Base-by-base conservation (phyloP, 768 basidiomycete genomes). In the Macrolepiota albuminosa region DNA sequence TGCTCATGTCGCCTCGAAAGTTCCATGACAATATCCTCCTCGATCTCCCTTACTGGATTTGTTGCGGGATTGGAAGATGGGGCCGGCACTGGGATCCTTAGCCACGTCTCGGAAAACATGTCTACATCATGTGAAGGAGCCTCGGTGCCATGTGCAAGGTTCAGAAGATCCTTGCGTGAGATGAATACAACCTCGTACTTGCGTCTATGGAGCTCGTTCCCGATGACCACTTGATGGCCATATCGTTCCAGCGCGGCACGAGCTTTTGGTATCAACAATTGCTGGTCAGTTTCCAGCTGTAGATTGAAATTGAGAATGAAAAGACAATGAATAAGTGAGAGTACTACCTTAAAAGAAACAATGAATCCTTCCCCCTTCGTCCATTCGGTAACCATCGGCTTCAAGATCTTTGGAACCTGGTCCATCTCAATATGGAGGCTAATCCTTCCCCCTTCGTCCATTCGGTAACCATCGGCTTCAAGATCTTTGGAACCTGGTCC, bases 401-500 rank as follows among this genome's bases (percentile, higher is more conserved):
- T 91, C 49, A 99, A 76, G 39, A 98, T 88, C 74, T 99, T 99
- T 8, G 97, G 97, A 0, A 98, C 95, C 71, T 98, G 95, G 69
- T 99, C 97, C 97, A 98, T 99, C 72, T 98, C 95, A 58, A 98
- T 91, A 49, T 85, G 84, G 29, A 98, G 76, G 64, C 88, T 95
- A 9, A 29, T 50, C 4, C 29, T 48, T 91, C 85, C 7, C 63
- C 67, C 57, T 81, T 85, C 1, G 86, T 89, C 96, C 97, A 99
- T 70, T 98, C 93, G 48, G 89, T 86, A 7, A 98, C 95, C 75
- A 99, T 78, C 0, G 94, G 90, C 71, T 92, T 91, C 49, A 99
- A 76, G 39, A 98, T 88, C 74, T 99, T 99, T 8, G 97, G 97
- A 0, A 98, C 95, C 71, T 98, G 95, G 69, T 99, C 97, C 97